Percentiles rank a stretch among this genome's conserved stretches.
phyloP scores from a whole-genome alignment of 2,329 filamentous ascomycete genomes.

The Cladophialophora psammophila region DNA sequence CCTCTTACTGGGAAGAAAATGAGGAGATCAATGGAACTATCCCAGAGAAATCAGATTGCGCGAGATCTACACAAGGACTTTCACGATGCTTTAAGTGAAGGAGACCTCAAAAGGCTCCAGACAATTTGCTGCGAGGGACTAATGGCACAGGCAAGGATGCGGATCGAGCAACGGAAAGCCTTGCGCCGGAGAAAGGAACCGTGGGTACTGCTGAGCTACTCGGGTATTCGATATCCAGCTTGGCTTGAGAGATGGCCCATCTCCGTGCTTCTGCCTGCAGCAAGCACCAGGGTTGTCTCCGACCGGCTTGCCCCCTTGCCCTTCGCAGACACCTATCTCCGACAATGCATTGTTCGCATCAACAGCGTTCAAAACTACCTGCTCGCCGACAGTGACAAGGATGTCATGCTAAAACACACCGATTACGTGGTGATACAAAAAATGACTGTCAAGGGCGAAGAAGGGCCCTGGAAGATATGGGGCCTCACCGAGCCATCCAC shows the following conservation, averaged over 20 bases:
- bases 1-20: constrained; percentile 30
- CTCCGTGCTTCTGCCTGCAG: constrained; percentile 46
- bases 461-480: constrained; percentile 59
- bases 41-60: constrained; percentile 19
- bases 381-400: constrained; percentile 29
- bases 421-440: constrained; percentile 62
- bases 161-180: constrained; percentile 46
- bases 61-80: constrained; percentile 53
- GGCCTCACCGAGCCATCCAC: constrained; percentile 44
- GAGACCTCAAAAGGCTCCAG: constrained; percentile 47
- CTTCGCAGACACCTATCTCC: constrained; percentile 49
- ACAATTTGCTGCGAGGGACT: constrained; percentile 51
- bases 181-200: constrained; percentile 7
- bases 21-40: constrained; percentile 26
- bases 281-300: constrained; percentile 48
- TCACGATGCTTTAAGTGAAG: constrained; percentile 56
- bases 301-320: constrained; percentile 53
- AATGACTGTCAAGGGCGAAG: constrained; percentile 50
- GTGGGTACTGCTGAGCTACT: constrained; percentile 30
- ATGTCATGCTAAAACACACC: constrained; percentile 30
- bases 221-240: constrained; percentile 46
- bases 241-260: constrained; percentile 41
- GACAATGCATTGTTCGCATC: constrained; percentile 51
- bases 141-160: constrained; percentile 44
- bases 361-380: constrained; percentile 49